Base-by-base conservation (phyloP, 2,329 filamentous ascomycete genomes). In the Corynespora cassiicola region DNA sequence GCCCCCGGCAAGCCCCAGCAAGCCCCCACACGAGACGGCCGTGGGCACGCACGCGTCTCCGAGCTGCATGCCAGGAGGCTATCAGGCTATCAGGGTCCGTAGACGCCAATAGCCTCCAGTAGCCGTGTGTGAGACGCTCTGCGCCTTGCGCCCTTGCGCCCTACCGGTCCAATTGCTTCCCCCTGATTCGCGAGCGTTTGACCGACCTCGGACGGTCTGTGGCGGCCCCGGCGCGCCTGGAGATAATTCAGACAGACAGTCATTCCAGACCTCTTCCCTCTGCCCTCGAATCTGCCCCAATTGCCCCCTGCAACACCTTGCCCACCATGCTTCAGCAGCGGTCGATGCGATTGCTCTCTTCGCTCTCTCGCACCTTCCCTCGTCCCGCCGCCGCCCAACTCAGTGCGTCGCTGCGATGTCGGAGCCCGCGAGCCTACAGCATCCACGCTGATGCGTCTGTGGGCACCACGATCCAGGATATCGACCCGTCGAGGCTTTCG, bases 401-500 rank as follows among this genome's bases (percentile, higher is more conserved):
- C 76, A 44, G 68, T 40, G 56, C 61, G 32, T 58, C 65, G 22
- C 61, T 69, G 55, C 63, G 71, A 73, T 76, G 70, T 72, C 73
- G 72, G 66, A 70, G 49, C 42, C 50, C 53, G 52, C 45, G 74
- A 56, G 58, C 63, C 29, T 80, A 78, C 65, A 79, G 73, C 63
- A 68, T 76, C 32, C 68, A 71, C 42, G 71, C 73, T 41, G 70
- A 74, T 44, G 72, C 72, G 43, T 71, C 72, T 47, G 65, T 65
- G 15, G 68, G 72, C 39, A 68, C 76, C 8, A 79, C 81, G 65
- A 79, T 84, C 20, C 77, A 81, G 38, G 83, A 81, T 39, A 80
- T 97, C 51, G 89, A 97, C 68, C 74, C 86, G n/a, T 80, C 83
- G 24, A 86, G 86, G 70, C 81, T 97, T 44, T 75, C 78, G 31